Evolutionary conservation across 805 yeast species (phyloP), one percentile per base, ranked within the genome.

Genomic region (Saccharomycopsis lassenensis): DNA sequence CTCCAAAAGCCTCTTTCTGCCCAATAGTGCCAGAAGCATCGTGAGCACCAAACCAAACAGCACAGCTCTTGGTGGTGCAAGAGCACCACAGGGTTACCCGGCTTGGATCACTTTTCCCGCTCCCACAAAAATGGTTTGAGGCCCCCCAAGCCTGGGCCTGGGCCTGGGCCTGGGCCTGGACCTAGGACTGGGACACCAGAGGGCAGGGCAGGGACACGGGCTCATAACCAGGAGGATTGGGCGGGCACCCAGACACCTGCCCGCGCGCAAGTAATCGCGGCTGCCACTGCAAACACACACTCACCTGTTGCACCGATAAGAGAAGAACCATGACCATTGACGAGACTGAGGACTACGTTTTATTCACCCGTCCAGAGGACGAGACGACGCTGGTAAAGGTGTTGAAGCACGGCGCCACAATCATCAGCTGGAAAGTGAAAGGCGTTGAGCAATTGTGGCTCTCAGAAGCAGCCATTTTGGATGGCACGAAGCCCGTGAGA

Each of bases 401-500:
- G 40, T 68, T 91, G 40, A 76, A 78, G 43, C 83, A 71, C 48
- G 98, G 98, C 23, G 98, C 97, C 37, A 83, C 87, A 15, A 76
- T 87, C 3, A 57, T 71, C 23, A 82, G 95, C 1, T 91, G 97
- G 97, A 67, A 61, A 34, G 53, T 77, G 23, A 60, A 68, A 16
- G 83, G 80, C 22, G 56, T 63, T 35, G 96, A 91, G 56, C 87
- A 83, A 59, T 65, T 91, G 39, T 91, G 95, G 94, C 61, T 79
- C 21, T 71, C 79, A 5, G 55, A 63, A 7, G 89, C 71, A 25
- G 94, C 97, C 31, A 74, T 76, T 49, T 61, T 89, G 43, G 97
- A 91, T 52, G 97, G 97, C 7, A 61, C 89, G 30, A 82, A 80
- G 52, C 93, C 98, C 1, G 96, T 91, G 14, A 73, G 98, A 56